phyloP scores from a whole-genome alignment of 805 yeast genomes.

The Metschnikowia santaceciliae region DNA sequence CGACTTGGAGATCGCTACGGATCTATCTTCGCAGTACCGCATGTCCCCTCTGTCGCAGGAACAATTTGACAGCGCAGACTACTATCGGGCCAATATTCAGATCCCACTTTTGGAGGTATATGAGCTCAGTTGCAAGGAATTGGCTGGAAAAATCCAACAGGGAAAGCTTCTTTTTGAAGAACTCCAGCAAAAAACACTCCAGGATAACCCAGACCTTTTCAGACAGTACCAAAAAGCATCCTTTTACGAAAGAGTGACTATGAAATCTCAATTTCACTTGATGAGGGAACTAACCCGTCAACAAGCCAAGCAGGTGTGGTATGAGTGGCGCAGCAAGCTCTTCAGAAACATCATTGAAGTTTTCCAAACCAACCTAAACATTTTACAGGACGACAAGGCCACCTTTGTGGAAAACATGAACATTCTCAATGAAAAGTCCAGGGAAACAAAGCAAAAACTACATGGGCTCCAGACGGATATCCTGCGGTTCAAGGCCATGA shows the following conservation, averaged over 20 bases:
- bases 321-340: constrained; percentile 56
- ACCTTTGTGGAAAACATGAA: constrained; percentile 13
- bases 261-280: constrained; percentile 47
- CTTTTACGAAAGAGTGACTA: constrained; percentile 32
- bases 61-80: constrained; percentile 24
- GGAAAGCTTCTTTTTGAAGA: constrained; percentile 46
- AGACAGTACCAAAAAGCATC: constrained; percentile 43
- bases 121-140: constrained; percentile 52
- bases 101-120: constrained; percentile 46
- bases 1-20: constrained; percentile 37
- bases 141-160: constrained; percentile 46
- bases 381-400: constrained; percentile 20
- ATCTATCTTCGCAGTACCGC: constrained; percentile 22
- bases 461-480: constrained; percentile 17
- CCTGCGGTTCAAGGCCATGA: constrained; percentile 15
- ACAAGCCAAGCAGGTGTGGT: constrained; percentile 57
- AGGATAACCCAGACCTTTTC: constrained; percentile 48
- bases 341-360: constrained; percentile 41
- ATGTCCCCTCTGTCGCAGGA: constrained; percentile 12
- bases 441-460: constrained; percentile 9
- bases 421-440: constrained; percentile 11
- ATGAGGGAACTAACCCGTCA: constrained; percentile 49
- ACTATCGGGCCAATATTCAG: constrained; percentile 35
- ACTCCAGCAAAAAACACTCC: constrained; percentile 42
- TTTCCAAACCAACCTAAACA: constrained; percentile 20